These are phyloP conservation scores for Marasmius oreades DNA, from an alignment of 1,284 basidiomycete genomes.

Conservation along the genomic window DNA sequence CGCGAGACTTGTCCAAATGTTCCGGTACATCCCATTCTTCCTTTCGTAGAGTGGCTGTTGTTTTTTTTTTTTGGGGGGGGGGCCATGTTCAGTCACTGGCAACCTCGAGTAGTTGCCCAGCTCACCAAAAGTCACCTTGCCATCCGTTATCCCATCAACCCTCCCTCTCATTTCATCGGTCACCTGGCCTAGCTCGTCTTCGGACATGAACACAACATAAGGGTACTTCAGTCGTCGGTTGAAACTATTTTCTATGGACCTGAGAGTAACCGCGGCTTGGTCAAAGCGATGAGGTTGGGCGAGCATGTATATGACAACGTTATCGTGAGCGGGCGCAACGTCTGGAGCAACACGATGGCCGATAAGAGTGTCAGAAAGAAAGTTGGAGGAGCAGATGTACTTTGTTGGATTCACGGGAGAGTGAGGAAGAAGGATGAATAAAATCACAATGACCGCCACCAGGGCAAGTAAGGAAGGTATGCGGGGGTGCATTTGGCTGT, in stretches of 20 bases:
- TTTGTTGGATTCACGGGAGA: no score
- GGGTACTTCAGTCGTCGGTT: constrained; percentile 27
- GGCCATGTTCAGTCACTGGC: no score
- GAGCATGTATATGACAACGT: constrained; percentile 26
- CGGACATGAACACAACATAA: constrained; percentile 25
- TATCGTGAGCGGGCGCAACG: constrained; percentile 1
- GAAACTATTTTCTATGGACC: constrained; percentile 26
- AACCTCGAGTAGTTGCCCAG: no score
- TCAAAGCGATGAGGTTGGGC: constrained; percentile 21
- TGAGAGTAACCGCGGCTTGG: constrained; percentile 24
- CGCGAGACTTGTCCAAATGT: constrained; percentile 18
- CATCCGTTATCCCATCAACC: constrained; percentile 24
- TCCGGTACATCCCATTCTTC: constrained; percentile 24
- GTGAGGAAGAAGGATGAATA: no score
- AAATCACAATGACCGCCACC: no score
- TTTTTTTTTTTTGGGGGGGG: no score
- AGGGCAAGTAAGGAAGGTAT: no score
- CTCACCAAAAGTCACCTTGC: constrained; percentile 23
- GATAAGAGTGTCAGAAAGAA: no score
- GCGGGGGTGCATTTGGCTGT: no score
- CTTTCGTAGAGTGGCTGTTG: constrained; percentile 14
- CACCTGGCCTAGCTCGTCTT: constrained; percentile 20
- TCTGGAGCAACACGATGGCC: no score
- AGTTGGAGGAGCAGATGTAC: no score
- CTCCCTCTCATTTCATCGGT: constrained; percentile 21